phyloP scores from a whole-genome alignment of 495 filamentous ascomycete species.

The Lindgomyces ingoldianus region DNA sequence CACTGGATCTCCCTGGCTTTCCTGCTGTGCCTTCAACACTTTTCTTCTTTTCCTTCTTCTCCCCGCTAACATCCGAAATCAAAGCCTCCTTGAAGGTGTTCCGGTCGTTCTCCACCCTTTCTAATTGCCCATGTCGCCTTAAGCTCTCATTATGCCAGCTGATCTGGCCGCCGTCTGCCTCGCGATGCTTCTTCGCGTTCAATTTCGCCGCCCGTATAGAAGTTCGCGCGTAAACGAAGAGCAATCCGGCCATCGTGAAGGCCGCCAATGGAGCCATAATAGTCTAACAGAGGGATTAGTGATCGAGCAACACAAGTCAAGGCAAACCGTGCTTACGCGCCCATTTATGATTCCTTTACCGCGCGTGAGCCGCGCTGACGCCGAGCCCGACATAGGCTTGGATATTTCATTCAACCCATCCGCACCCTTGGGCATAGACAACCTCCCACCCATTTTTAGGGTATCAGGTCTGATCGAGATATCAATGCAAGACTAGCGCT shows the following conservation, averaged over 20 bases:
- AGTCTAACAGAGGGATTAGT: conserved; percentile 32
- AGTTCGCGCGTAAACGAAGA: conserved; percentile 50
- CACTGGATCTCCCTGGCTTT: conserved; percentile 14
- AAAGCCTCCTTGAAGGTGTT: conserved; percentile 36
- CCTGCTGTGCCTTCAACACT: background rate
- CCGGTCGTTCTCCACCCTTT: conserved; percentile 38
- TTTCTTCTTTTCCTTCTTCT: conserved; percentile 7
- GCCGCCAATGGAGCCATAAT: conserved; percentile 48
- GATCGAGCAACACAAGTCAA: background rate
- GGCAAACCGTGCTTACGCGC: conserved; percentile 16
- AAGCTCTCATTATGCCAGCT: conserved; percentile 43
- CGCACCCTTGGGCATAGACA: conserved; percentile 38
- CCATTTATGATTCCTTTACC: conserved; percentile 35
- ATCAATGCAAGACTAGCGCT: background rate
- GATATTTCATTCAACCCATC: conserved; percentile 40
- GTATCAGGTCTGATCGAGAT: background rate
- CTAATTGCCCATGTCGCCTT: conserved; percentile 42
- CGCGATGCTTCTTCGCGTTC: conserved; percentile 47
- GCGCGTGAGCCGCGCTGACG: conserved; percentile 16
- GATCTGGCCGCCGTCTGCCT: conserved; percentile 45
- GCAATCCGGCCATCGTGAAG: conserved; percentile 51
- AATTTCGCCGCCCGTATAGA: conserved; percentile 49
- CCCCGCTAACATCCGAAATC: conserved; percentile 17
- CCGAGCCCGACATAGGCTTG: conserved; percentile 31
- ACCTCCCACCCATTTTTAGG: conserved; percentile 41